Evolutionary conservation across 208 protist species (phyloP), one percentile per base, ranked within the genome.

Genomic region (Trypanosoma vivax): DNA sequence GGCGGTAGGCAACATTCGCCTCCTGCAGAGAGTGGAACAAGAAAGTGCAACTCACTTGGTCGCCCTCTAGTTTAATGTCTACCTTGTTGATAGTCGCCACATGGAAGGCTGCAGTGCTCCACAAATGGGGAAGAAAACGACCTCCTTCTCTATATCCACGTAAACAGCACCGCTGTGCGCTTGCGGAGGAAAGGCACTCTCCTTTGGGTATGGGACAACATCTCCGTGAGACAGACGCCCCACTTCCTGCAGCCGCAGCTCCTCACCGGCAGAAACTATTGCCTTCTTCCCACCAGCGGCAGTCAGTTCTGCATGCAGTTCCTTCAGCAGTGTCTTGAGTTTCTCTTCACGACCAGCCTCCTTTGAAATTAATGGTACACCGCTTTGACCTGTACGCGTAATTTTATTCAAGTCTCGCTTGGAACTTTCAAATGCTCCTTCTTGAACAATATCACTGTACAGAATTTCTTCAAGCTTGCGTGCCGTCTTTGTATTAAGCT

Each of bases 51-150:
- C 59, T 81, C 33, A 77, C 73, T 40, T 64, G 59, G 21, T 90
- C 73, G 10, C 77, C 84, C 52, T 98, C 88, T 27, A 76, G 60
- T 31, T 78, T 78, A 30, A 96, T 80, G 10, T 88, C 82, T 11
- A 94, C 87, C 58, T 90, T 97, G 68, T 89, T 98, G 49, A 99
- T 96, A 0, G 91, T 97, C 2, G 74, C 64, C n/a, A 97, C 80
- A 62, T 99, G 97, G 54, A 99, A 97, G 14, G 96, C 92, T 5
- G 95, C 79, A 4, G 83, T 21, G 70, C 46, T 11, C 95, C 96
- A 42, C 77, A 95, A 18, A 99, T 80, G 19, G 97, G 97, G 5
- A 99, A 65, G 45, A 98, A 83, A n/a, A 93, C 65, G 11, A 95
- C 61, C 29, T 96, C 86, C 34, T 82, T 77, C 34, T 85, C 85